Conservation (phyloP, 805 yeast species). For the Lipomyces anomalus region DNA sequence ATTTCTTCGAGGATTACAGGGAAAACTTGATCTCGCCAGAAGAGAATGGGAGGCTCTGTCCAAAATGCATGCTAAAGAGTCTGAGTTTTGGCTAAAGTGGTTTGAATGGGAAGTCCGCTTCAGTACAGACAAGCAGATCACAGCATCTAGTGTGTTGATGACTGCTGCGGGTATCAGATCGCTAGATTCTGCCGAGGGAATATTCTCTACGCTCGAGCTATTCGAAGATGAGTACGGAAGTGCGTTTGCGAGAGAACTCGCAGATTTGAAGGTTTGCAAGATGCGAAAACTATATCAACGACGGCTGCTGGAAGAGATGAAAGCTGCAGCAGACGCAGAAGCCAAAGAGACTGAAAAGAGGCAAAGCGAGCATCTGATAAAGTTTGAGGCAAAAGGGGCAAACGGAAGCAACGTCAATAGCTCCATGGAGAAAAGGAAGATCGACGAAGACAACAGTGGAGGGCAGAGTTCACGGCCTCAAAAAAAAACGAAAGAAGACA, state of each 20-base stretch:
- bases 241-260: constrained; percentile 24
- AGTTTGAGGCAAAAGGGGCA: constrained; percentile 8
- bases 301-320: constrained; percentile 14
- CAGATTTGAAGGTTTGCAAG: constrained; percentile 31
- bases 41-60: constrained; percentile 28
- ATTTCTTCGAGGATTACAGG: neutral
- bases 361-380: neutral
- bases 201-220: constrained; percentile 42
- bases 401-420: neutral
- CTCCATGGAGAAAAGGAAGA: neutral
- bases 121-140: constrained; percentile 28
- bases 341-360: constrained; percentile 1
- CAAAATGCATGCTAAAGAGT: constrained; percentile 32
- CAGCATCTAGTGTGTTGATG: constrained; percentile 32
- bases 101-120: constrained; percentile 37
- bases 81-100: constrained; percentile 46
- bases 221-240: constrained; percentile 38
- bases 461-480: too few species aligned
- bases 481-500: neutral
- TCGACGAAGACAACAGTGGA: neutral
- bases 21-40: neutral
- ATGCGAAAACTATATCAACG: constrained; percentile 22
- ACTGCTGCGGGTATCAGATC: constrained; percentile 31
- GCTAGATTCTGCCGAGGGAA: constrained; percentile 49
- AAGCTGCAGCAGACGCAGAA: too few species aligned